Percentiles rank a stretch among this genome's conserved stretches.
phyloP scores from a whole-genome alignment of 2,329 filamentous ascomycete species.

The Grosmannia clavigera region DNA sequence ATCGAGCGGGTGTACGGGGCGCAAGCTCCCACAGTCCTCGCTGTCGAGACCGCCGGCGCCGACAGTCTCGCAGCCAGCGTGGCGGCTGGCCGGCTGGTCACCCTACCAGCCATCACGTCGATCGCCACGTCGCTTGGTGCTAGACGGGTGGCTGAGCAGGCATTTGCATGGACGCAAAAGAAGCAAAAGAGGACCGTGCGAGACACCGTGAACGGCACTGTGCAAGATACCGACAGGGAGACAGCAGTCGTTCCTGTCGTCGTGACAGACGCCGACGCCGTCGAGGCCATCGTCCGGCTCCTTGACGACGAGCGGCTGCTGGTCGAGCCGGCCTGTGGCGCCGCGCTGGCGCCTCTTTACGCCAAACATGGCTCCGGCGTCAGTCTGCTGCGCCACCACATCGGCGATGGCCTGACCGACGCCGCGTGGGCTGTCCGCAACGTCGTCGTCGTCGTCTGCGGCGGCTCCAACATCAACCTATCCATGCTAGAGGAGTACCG shows the following conservation, averaged over 20 bases:
- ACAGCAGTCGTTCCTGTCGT: constrained; percentile 40
- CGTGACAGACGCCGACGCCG: constrained; percentile 65
- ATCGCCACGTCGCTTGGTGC: constrained; percentile 61
- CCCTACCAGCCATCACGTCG: constrained; percentile 56
- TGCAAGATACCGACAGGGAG: too few species aligned
- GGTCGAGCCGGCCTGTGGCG: constrained; percentile 78
- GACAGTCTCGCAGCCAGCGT: constrained; percentile 51
- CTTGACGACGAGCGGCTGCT: constrained; percentile 72
- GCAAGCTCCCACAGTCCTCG: constrained; percentile 38
- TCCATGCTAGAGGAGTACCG: constrained; percentile 48
- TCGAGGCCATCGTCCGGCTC: constrained; percentile 61
- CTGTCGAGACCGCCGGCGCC: constrained; percentile 61
- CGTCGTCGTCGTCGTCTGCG: constrained; percentile 77
- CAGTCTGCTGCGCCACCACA: constrained; percentile 38
- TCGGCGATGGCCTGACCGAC: constrained; percentile 40
- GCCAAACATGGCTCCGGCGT: constrained; percentile 19
- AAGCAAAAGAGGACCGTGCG: constrained; percentile 11
- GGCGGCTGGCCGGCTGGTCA: constrained; percentile 38
- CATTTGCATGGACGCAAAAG: constrained; percentile 45
- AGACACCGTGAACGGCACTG: too few species aligned
- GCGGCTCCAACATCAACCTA: constrained; percentile 56
- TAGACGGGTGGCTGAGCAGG: constrained; percentile 44
- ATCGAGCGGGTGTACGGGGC: constrained; percentile 27
- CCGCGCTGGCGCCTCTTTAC: constrained; percentile 60
- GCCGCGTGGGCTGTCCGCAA: constrained; percentile 53